These are phyloP conservation scores for Coniochaeta sp. DNA, from an alignment of 2,329 filamentous ascomycete species.

Conservation along the genomic window DNA sequence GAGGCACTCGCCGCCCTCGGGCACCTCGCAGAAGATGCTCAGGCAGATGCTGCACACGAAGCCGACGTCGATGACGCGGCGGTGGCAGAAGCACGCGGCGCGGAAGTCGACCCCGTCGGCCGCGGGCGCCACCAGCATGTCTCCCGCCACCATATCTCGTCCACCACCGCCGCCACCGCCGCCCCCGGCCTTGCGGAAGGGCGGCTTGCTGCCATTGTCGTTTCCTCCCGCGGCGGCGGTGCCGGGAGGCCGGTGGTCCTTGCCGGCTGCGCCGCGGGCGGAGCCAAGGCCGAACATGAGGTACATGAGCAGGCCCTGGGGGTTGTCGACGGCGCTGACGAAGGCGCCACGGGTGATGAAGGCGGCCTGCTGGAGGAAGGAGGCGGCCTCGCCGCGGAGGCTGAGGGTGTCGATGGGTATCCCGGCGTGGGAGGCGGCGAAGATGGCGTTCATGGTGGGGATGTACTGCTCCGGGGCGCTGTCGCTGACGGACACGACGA, in stretches of 20 bases:
- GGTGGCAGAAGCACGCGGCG: slow-evolving; percentile 96
- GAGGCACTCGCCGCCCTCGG: slow-evolving; percentile 60
- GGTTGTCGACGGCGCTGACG: slow-evolving; percentile 39
- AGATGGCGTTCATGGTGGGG: slow-evolving; percentile 96
- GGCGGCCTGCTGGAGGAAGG: slow-evolving; percentile 86
- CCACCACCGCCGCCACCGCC: too few relatives aligned
- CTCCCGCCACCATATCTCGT: slow-evolving; percentile 8
- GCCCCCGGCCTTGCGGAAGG: background rate
- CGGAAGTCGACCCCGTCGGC: slow-evolving; percentile 89
- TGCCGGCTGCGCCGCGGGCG: slow-evolving; percentile 13
- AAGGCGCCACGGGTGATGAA: slow-evolving; percentile 55
- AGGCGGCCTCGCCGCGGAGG: slow-evolving; percentile 67
- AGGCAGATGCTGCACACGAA: slow-evolving; percentile 96
- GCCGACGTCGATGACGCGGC: slow-evolving; percentile 81
- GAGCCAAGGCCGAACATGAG: slow-evolving; percentile 82
- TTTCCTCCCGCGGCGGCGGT: slow-evolving; percentile 21
- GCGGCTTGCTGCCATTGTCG: background rate
- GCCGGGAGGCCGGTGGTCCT: too few relatives aligned
- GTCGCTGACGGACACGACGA: slow-evolving; percentile 84
- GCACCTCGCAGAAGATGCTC: slow-evolving; percentile 77
- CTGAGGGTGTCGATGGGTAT: slow-evolving; percentile 92
- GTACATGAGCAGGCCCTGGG: slow-evolving; percentile 76
- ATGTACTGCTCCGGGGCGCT: slow-evolving; percentile 88
- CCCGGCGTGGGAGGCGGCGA: slow-evolving; percentile 80
- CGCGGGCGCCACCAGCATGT: slow-evolving; percentile 68